phyloP scores from a whole-genome alignment of 495 filamentous ascomycete genomes.

The Penicillium mononematosum region DNA sequence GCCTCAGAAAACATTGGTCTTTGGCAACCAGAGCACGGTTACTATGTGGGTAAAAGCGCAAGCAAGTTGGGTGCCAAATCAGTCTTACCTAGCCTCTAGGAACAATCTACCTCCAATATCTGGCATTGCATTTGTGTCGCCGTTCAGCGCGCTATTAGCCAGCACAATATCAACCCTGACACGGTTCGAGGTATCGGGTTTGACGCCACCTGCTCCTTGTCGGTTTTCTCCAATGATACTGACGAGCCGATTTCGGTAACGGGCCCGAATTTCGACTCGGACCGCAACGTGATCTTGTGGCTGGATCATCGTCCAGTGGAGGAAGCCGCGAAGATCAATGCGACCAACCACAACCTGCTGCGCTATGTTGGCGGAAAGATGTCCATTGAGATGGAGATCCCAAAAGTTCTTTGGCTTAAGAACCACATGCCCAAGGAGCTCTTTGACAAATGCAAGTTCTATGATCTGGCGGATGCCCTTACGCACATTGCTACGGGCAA shows the following conservation, averaged over 20 bases:
- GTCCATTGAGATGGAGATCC: constrained; percentile 99
- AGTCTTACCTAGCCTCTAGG: constrained; percentile 53
- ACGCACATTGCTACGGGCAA: constrained; percentile 95
- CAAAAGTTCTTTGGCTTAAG: constrained; percentile 96
- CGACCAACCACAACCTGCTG: constrained; percentile 86
- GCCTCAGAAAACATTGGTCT: constrained; percentile 88
- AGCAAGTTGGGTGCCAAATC: constrained; percentile 1
- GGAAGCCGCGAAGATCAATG: constrained; percentile 89
- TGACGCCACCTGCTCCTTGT: constrained; percentile 93
- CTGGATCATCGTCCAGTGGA: constrained; percentile 87
- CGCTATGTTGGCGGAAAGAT: constrained; percentile 95
- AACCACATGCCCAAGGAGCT: constrained; percentile 93
- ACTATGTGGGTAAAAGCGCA: constrained; percentile 62
- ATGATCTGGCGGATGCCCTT: constrained; percentile 88
- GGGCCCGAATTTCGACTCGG: constrained; percentile 78
- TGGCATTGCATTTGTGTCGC: constrained; percentile 87
- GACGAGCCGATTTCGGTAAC: constrained; percentile 89
- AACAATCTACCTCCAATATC: constrained; percentile 97
- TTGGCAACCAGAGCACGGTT: constrained; percentile 88
- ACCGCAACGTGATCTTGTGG: constrained; percentile 90
- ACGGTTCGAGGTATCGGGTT: constrained; percentile 88
- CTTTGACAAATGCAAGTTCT: constrained; percentile 92
- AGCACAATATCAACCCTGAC: constrained; percentile 70
- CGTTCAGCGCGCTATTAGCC: constrained; percentile 71
- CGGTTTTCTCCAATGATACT: constrained; percentile 84